These are phyloP conservation scores for Globisporangium canariense DNA, from an alignment of 352 stramenopile genomes.

Conservation along the genomic window DNA sequence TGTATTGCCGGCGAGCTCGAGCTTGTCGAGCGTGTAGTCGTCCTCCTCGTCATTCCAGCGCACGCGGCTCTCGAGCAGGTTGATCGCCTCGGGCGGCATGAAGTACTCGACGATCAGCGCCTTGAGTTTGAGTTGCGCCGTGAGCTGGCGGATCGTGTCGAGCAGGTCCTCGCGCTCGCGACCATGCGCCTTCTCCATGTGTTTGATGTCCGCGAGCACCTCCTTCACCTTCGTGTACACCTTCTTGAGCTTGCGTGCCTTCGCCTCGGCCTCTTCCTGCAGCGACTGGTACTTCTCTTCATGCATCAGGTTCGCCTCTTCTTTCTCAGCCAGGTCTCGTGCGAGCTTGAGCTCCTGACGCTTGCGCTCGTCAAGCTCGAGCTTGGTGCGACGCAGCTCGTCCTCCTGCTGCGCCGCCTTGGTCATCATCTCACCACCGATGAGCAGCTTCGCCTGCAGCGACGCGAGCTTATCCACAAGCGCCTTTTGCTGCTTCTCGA, in stretches of 20 bases:
- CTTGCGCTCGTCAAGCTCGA: slow-evolving; percentile 91
- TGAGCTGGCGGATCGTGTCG: slow-evolving; percentile 94
- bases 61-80: slow-evolving; percentile 53
- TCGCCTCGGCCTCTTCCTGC: slow-evolving; percentile 93
- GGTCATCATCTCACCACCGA: slow-evolving; percentile 93
- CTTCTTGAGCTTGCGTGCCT: slow-evolving; percentile 97
- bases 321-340: slow-evolving; percentile 90
- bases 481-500: slow-evolving; percentile 68
- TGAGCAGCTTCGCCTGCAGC: slow-evolving; percentile 90
- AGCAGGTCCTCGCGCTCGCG: slow-evolving; percentile 93
- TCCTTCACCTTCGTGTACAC: slow-evolving; percentile 91
- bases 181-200: slow-evolving; percentile 92
- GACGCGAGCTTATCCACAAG: slow-evolving; percentile 86
- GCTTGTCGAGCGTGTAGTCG: slow-evolving; percentile 61
- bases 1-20: slow-evolving; percentile 75
- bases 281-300: slow-evolving; percentile 90
- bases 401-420: slow-evolving; percentile 95
- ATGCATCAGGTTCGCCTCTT: slow-evolving; percentile 92
- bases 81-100: slow-evolving; percentile 62
- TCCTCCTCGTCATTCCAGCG: slow-evolving; percentile 78
- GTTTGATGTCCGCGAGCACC: slow-evolving; percentile 89
- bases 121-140: slow-evolving; percentile 95
- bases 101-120: slow-evolving; percentile 92
- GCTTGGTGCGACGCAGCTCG: slow-evolving; percentile 89
- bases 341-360: slow-evolving; percentile 83